Percentiles rank a stretch among this genome's conserved stretches.
These are phyloP conservation scores for Atractiella rhizophila DNA, from an alignment of 768 basidiomycete genomes.

Conservation along the genomic window DNA sequence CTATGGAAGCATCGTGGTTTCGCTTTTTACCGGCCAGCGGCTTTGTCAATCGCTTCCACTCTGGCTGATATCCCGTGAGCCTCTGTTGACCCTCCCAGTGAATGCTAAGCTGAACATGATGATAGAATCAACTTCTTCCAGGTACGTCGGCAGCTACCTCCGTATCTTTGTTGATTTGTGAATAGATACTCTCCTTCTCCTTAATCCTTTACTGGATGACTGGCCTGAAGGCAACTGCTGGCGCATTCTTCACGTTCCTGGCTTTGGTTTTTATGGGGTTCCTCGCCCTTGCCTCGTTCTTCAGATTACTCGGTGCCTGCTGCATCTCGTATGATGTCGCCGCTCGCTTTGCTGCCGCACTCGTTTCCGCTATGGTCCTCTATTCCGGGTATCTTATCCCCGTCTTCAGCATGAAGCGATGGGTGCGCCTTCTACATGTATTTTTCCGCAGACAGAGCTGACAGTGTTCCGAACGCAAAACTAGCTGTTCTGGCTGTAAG, in stretches of 20 bases:
- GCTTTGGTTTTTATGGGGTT: conserved; percentile 9
- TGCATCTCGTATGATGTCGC: conserved; percentile 7
- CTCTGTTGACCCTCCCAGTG: too few relatives aligned
- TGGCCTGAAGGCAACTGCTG: conserved; percentile 14
- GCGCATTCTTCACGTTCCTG: conserved; percentile 14
- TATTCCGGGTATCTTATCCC: conserved; percentile 23
- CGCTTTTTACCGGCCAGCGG: conserved; percentile 26
- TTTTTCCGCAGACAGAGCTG: conserved; percentile 22
- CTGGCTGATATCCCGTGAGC: conserved; percentile 14
- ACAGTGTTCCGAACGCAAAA: conserved; percentile 27
- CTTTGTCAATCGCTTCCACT: conserved; percentile 23
- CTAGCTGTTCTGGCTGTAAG: conserved; percentile 21
- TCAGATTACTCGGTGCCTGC: conserved; percentile 10
- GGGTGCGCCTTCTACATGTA: conserved; percentile 19
- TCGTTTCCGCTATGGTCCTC: conserved; percentile 23
- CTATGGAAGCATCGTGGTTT: conserved; percentile 22
- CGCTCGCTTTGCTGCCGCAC: conserved; percentile 15
- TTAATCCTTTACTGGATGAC: conserved; percentile 13
- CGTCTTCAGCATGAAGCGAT: conserved; percentile 21
- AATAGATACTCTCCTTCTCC: conserved; percentile 10
- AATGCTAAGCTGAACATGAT: too few relatives aligned
- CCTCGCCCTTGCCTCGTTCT: conserved; percentile 12
- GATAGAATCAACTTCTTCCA: too few relatives aligned
- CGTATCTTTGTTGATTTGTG: too few relatives aligned
- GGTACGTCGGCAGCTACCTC: conserved; percentile 1